A percentile compares a stretch with the other conserved stretches of the same genome.
Evolutionary conservation across 2,329 filamentous ascomycete species (phyloP).

Genomic region (Phoma sp.): DNA sequence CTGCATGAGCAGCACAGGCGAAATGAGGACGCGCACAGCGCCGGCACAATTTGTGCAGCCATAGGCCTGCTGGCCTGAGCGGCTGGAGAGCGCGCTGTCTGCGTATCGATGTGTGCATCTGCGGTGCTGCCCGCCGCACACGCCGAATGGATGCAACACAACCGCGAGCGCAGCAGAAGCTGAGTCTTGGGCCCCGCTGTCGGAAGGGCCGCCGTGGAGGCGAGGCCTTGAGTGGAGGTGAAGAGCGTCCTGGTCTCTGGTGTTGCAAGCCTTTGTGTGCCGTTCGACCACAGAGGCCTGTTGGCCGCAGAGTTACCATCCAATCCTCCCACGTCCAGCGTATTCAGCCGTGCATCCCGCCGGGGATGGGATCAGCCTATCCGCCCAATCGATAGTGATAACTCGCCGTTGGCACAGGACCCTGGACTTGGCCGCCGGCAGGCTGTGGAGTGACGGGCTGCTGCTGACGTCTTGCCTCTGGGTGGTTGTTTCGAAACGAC

Average conservation of each 20-base stretch:
- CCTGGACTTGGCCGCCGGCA: constrained; percentile 34
- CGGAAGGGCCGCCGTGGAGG: constrained; percentile 18
- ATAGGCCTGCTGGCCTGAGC: constrained; percentile 23
- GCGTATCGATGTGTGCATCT: constrained; percentile 26
- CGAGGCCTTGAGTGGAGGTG: constrained; percentile 15
- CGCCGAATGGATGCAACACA: constrained; percentile 25
- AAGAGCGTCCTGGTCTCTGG: neutral
- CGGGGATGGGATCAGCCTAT: constrained; percentile 38
- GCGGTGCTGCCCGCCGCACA: constrained; percentile 23
- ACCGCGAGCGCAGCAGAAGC: constrained; percentile 7
- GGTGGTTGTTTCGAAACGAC: constrained; percentile 44
- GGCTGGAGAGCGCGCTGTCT: constrained; percentile 14
- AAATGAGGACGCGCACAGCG: constrained; percentile 45
- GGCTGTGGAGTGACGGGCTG: constrained; percentile 23
- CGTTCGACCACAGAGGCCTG: constrained; percentile 30
- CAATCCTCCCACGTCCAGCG: constrained; percentile 25
- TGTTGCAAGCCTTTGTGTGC: constrained; percentile 31
- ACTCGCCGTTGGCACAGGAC: constrained; percentile 35
- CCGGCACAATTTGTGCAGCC: constrained; percentile 31
- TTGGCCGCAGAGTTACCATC: constrained; percentile 18
- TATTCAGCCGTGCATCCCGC: constrained; percentile 31
- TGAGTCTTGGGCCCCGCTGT: constrained; percentile 18
- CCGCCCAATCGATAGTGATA: constrained; percentile 51
- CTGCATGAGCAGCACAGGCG: constrained; percentile 38
- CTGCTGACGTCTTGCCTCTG: constrained; percentile 36